Conservation (phyloP, 768 basidiomycete species). For the Boletus rufocinnamomeus region DNA sequence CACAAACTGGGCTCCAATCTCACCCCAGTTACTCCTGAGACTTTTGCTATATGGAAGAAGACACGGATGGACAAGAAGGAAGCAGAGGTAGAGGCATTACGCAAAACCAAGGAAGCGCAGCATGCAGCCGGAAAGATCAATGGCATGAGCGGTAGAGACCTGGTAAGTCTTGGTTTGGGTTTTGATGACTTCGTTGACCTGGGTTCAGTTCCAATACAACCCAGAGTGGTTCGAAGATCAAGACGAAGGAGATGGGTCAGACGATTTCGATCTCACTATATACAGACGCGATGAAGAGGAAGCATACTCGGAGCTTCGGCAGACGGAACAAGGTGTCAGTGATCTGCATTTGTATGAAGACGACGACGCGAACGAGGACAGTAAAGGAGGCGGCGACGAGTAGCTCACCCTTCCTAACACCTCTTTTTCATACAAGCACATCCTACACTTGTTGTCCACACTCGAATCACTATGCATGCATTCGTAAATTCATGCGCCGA, state of each 20-base stretch:
- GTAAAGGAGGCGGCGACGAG: conserved; percentile 1
- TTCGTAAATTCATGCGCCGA: background rate
- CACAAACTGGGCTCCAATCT: conserved; percentile 91
- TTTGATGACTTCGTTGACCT: conserved; percentile 9
- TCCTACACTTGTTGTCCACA: background rate
- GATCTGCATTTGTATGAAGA: conserved; percentile 24
- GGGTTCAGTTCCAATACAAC: conserved; percentile 85
- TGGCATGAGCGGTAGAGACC: conserved; percentile 95
- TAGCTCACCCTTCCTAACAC: background rate
- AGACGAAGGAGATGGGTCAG: conserved; percentile 46
- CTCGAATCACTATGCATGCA: background rate
- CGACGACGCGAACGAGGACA: conserved; percentile 19
- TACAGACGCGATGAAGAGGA: conserved; percentile 51
- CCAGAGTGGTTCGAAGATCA: conserved; percentile 91
- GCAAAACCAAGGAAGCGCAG: conserved; percentile 81
- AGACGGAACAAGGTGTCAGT: conserved; percentile 18
- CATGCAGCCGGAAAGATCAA: conserved; percentile 83
- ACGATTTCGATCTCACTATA: conserved; percentile 57
- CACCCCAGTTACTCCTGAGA: conserved; percentile 91
- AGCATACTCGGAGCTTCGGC: conserved; percentile 29
- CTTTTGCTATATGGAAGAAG: conserved; percentile 94
- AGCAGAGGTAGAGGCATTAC: conserved; percentile 79
- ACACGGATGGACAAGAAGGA: conserved; percentile 94
- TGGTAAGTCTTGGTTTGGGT: conserved; percentile 52
- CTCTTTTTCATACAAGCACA: background rate